Evolutionary conservation across 441 rosid genomes (phyloP).

Genomic region (Adansonia rubrostipa): DNA sequence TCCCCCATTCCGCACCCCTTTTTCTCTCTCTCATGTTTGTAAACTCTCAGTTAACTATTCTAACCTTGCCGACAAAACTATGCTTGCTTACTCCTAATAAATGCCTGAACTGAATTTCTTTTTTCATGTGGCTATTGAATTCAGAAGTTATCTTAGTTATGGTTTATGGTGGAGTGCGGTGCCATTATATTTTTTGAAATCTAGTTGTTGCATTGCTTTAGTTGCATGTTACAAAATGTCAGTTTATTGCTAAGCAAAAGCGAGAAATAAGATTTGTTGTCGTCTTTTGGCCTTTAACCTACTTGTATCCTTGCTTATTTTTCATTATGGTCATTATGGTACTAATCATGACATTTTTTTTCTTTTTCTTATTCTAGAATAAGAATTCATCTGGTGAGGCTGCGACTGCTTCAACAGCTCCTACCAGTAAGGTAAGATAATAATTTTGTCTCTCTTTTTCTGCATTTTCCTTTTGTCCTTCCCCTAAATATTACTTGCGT

Average conservation of each 20-base stretch:
- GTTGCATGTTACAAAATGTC: background rate
- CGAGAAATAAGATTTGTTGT: background rate
- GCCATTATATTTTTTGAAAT: background rate
- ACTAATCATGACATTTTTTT: background rate
- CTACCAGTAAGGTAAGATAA: slow-evolving; percentile 50
- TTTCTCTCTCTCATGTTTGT: background rate
- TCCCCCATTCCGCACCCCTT: no score
- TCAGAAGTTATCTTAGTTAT: background rate
- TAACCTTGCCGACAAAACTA: background rate
- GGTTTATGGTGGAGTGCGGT: background rate
- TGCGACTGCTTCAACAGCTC: slow-evolving; percentile 58
- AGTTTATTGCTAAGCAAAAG: background rate
- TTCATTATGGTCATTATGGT: background rate
- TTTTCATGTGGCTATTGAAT: background rate
- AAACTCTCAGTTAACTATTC: background rate
- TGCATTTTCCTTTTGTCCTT: background rate
- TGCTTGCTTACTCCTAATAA: background rate
- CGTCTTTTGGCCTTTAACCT: background rate
- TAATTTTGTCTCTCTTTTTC: background rate
- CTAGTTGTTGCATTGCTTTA: background rate
- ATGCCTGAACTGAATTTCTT: background rate
- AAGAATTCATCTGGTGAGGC: slow-evolving; percentile 68
- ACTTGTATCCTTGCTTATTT: background rate
- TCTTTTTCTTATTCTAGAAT: slow-evolving; percentile 42
- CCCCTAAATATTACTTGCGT: background rate